Evolutionary conservation across 2,329 filamentous ascomycete species (phyloP).

Genomic region (Aspergillus fischeri): DNA sequence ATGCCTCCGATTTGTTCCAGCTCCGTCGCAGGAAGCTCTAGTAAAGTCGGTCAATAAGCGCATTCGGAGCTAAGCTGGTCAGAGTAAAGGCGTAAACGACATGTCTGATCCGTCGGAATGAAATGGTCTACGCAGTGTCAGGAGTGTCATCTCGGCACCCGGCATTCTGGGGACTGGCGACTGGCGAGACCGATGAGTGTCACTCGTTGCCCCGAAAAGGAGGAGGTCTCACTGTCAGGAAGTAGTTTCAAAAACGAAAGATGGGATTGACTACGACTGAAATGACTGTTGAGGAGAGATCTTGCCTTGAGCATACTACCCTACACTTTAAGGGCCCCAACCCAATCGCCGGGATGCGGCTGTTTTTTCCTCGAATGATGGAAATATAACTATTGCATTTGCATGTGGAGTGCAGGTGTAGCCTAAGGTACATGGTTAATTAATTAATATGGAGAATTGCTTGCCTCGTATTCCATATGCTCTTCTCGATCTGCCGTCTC

Average conservation of each 20-base stretch:
- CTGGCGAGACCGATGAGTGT: not conserved
- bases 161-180: not conserved
- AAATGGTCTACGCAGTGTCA: not conserved
- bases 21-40: not conserved
- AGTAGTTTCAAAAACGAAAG: not conserved
- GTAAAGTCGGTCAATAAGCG: not conserved
- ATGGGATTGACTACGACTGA: not conserved
- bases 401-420: not conserved
- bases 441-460: not conserved
- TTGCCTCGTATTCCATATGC: not conserved
- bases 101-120: not conserved
- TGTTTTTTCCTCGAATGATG: not conserved
- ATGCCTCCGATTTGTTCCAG: not conserved
- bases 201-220: not conserved
- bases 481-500: not conserved
- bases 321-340: not conserved
- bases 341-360: not conserved
- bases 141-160: not conserved
- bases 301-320: not conserved
- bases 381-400: not conserved
- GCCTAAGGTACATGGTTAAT: not conserved
- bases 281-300: not conserved
- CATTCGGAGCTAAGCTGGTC: not conserved
- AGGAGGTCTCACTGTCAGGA: not conserved
- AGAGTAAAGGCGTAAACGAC: not conserved